phyloP scores from a whole-genome alignment of 2,329 filamentous ascomycete species.

The Paramyrothecium sp. region DNA sequence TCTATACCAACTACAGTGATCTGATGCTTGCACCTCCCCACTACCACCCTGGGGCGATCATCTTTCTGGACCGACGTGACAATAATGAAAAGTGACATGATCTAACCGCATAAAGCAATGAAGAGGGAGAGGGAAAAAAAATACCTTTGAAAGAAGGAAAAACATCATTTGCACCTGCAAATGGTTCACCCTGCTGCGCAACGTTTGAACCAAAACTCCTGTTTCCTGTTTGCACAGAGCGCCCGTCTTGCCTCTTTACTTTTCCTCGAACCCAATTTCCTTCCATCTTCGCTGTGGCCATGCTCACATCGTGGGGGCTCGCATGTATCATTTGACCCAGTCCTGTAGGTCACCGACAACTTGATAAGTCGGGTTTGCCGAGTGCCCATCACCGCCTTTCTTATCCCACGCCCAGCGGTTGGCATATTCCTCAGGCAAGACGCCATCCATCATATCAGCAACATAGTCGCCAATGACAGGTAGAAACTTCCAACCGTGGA shows the following conservation, averaged over 20 bases:
- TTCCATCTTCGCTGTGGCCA: too few species aligned
- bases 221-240: background rate
- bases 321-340: conserved; percentile 30
- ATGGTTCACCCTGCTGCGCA: background rate
- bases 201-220: background rate
- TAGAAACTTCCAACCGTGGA: conserved; percentile 66
- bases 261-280: too few species aligned
- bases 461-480: conserved; percentile 62
- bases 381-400: conserved; percentile 36
- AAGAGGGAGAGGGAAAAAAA: background rate
- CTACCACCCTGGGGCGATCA: background rate
- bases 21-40: too few species aligned
- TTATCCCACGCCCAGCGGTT: conserved; percentile 46
- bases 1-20: background rate
- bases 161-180: background rate
- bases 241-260: background rate
- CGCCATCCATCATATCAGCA: conserved; percentile 43
- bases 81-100: background rate
- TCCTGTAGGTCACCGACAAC: conserved; percentile 38
- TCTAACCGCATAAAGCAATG: background rate
- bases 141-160: background rate
- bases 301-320: too few species aligned
- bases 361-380: conserved; percentile 40
- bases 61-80: background rate
- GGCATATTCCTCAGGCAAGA: conserved; percentile 33